Evolutionary conservation across 768 basidiomycete species (phyloP), one percentile per base, ranked within the genome.

Genomic region (Pholiota molesta): DNA sequence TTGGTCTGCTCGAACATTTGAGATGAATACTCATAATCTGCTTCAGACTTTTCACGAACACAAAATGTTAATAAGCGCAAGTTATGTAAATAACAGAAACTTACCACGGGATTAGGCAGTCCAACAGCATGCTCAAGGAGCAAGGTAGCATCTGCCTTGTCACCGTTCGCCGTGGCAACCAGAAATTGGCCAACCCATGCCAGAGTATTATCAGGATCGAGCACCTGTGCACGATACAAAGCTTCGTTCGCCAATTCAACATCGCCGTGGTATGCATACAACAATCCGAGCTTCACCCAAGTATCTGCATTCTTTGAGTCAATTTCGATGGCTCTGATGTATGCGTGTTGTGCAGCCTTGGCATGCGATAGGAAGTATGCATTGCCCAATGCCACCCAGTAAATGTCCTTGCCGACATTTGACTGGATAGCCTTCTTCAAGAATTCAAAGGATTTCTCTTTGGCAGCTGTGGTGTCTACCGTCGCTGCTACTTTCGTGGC

Each of bases 181-280:
- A 94, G 73, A 3, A 85, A 91, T 72, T 96, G 95, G 1, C 95
- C 97, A 21, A 97, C 81, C 97, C 97, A 99, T 8, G 95, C 89
- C 21, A 88, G 69, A 0, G 90, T 82, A 75, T 89, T 90, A 69
- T 99, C 97, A 7, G 97, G 94, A 77, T 99, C 95, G 47, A 95
- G 81, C 17, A 90, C 88, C 72, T 98, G 97, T 10, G 96, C 94
- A 60, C 88, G 88, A 68, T 88, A 82, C 66, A 99, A 86, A 1
- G 92, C 89, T 69, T 95, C 88, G 65, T 90, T 90, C 0, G 97
- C 94, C 33, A 99, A 78, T 54, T 94, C 91, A 1, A 81, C 67
- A 74, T 99, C 97, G 21, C 81, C 80, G 65, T 96, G 81, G 59
- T 90, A 77, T 26, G 95, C 80, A 74, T 94, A 99, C 42, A 99